phyloP scores from a whole-genome alignment of 257 asterid genomes.

The Gardenia jasminoides region DNA sequence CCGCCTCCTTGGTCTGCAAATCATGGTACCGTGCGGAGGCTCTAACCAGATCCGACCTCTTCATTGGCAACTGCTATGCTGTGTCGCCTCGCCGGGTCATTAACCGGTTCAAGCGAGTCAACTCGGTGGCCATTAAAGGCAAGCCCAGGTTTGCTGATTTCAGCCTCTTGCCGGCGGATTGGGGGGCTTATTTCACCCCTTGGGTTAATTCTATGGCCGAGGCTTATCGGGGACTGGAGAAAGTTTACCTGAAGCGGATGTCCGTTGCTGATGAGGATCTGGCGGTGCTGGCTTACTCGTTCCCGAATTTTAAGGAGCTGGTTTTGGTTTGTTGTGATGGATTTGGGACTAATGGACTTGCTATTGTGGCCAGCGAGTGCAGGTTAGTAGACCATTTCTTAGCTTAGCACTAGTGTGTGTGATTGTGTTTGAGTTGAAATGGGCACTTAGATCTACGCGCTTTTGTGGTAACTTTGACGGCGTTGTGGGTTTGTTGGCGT shows the following conservation, averaged over 20 bases:
- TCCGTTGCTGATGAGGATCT: slow-evolving; percentile 41
- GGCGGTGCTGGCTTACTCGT: slow-evolving; percentile 29
- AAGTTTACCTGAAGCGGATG: slow-evolving; percentile 48
- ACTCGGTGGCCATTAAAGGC: slow-evolving; percentile 42
- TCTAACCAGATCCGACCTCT: slow-evolving; percentile 51
- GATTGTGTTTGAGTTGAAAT: not conserved
- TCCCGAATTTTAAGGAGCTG: slow-evolving; percentile 39
- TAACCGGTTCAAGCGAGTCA: slow-evolving; percentile 39
- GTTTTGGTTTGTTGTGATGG: slow-evolving; percentile 51
- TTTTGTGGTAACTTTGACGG: not conserved
- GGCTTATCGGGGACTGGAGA: slow-evolving; percentile 42
- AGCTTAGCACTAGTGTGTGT: too few relatives aligned
- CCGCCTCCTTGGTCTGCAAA: slow-evolving; percentile 49
- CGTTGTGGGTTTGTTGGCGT: slow-evolving; percentile 7
- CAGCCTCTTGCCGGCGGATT: slow-evolving; percentile 42
- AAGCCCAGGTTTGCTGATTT: slow-evolving; percentile 56
- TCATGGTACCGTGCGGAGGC: slow-evolving; percentile 53
- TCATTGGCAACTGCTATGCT: slow-evolving; percentile 54
- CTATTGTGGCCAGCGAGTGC: slow-evolving; percentile 45
- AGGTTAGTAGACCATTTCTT: slow-evolving; percentile 32
- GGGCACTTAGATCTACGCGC: slow-evolving; percentile 20
- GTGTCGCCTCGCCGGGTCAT: slow-evolving; percentile 41
- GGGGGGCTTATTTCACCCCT: slow-evolving; percentile 49
- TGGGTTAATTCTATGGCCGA: slow-evolving; percentile 38
- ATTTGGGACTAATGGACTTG: slow-evolving; percentile 50